Conservation (phyloP, 768 basidiomycete species). For the Termitomyces sp. region DNA sequence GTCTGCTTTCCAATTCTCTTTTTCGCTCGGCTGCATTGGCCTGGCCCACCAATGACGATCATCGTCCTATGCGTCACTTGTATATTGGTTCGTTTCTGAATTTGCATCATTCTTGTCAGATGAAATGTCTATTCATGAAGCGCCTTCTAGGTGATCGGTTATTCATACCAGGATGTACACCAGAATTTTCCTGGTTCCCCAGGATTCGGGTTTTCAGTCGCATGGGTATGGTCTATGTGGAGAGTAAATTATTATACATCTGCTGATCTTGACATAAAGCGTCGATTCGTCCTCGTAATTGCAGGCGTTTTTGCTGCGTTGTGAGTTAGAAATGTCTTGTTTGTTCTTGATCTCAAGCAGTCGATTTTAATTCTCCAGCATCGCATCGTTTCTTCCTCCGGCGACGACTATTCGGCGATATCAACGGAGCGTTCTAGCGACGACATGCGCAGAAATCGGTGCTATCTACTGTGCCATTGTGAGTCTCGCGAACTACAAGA, state of each 20-base stretch:
- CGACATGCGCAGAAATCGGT: constrained; percentile 63
- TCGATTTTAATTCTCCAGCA: constrained; percentile 25
- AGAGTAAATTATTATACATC: neutral
- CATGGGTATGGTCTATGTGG: constrained; percentile 49
- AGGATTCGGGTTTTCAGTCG: constrained; percentile 60
- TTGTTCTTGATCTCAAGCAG: neutral
- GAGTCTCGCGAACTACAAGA: constrained; percentile 59
- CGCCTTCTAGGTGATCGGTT: constrained; percentile 54
- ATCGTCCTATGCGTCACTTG: constrained; percentile 64
- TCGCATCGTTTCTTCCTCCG: constrained; percentile 73
- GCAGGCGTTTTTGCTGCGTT: constrained; percentile 75
- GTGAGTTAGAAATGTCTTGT: constrained; percentile 30
- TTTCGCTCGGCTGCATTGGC: constrained; percentile 69
- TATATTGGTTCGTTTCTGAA: constrained; percentile 37
- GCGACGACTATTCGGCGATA: constrained; percentile 70
- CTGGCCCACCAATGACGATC: constrained; percentile 67
- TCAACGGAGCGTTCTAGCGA: constrained; percentile 65
- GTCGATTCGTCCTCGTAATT: constrained; percentile 64
- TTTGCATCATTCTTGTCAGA: neutral
- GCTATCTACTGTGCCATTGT: constrained; percentile 72
- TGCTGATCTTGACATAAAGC: constrained; percentile 25
- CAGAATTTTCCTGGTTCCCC: constrained; percentile 41
- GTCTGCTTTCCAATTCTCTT: constrained; percentile 72
- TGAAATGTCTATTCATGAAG: neutral
- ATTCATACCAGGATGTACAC: constrained; percentile 64